Conservation (phyloP, 1,284 basidiomycete species). For the Ganoderma lingzhi region DNA sequence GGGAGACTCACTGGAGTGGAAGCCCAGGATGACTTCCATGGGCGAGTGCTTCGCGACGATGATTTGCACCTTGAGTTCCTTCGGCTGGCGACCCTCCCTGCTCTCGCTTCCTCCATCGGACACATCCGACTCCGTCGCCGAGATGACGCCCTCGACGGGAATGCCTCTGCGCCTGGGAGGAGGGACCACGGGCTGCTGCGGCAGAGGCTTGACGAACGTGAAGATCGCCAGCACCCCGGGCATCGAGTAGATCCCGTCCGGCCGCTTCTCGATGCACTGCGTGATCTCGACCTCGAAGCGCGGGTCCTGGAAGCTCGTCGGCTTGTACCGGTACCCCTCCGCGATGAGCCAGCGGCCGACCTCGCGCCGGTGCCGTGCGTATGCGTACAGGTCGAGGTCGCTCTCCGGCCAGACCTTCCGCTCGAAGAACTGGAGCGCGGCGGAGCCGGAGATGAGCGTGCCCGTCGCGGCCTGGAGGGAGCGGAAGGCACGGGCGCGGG, state of each 20-base stretch:
- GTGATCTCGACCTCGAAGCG: conserved; percentile 29
- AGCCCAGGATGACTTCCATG: conserved; percentile 38
- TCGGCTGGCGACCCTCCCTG: not conserved
- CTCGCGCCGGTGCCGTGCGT: conserved; percentile 31
- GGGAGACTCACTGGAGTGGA: conserved; percentile 53
- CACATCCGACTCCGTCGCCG: not conserved
- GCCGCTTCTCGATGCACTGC: conserved; percentile 16
- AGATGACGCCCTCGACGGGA: not conserved
- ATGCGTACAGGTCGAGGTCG: conserved; percentile 58
- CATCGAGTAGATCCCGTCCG: conserved; percentile 26
- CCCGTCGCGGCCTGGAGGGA: conserved; percentile 51
- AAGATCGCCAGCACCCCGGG: conserved; percentile 28
- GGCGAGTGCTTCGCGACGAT: conserved; percentile 30
- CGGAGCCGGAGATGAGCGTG: conserved; percentile 57
- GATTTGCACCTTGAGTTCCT: conserved; percentile 31
- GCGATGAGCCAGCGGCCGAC: conserved; percentile 34
- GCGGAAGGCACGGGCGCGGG: conserved; percentile 46
- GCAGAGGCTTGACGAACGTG: conserved; percentile 27
- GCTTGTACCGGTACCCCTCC: conserved; percentile 34
- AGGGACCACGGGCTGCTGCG: not conserved
- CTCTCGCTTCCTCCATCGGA: not conserved
- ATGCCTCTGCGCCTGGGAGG: not conserved
- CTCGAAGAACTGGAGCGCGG: conserved; percentile 58
- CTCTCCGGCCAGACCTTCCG: conserved; percentile 51
- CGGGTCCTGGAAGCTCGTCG: conserved; percentile 31